Conservation (phyloP, 257 asterid species). For the Solanum clarkiae region DNA sequence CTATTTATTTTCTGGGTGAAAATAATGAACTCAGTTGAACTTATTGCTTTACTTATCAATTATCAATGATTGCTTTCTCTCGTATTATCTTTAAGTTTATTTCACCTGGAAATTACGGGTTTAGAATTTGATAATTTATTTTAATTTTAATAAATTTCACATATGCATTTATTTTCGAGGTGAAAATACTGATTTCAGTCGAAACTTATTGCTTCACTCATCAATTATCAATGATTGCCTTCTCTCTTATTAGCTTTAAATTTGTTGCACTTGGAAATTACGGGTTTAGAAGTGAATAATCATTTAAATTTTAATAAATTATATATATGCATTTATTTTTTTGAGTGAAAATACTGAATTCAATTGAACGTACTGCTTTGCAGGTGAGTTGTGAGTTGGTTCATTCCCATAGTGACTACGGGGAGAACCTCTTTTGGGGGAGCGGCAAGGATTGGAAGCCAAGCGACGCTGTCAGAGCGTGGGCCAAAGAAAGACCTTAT, state of each 20-base stretch:
- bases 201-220: background rate
- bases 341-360: background rate
- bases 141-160: background rate
- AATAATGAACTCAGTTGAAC: too few relatives aligned
- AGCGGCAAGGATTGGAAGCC: constrained; percentile 8
- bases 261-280: too few relatives aligned
- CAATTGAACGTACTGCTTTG: background rate
- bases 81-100: too few relatives aligned
- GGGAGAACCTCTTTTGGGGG: constrained; percentile 12
- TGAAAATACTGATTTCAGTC: background rate
- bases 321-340: background rate
- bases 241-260: too few relatives aligned
- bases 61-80: too few relatives aligned
- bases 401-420: constrained; percentile 3
- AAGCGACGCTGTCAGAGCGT: background rate
- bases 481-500: background rate
- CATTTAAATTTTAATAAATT: background rate
- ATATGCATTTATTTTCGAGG: background rate
- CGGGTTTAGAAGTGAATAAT: background rate
- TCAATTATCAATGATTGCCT: too few relatives aligned
- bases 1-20: too few relatives aligned
- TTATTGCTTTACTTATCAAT: too few relatives aligned
- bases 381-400: background rate
- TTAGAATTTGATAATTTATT: background rate
- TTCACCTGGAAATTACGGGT: too few relatives aligned